Conservation (phyloP, 768 basidiomycete species). For the Calocera viscosa region DNA sequence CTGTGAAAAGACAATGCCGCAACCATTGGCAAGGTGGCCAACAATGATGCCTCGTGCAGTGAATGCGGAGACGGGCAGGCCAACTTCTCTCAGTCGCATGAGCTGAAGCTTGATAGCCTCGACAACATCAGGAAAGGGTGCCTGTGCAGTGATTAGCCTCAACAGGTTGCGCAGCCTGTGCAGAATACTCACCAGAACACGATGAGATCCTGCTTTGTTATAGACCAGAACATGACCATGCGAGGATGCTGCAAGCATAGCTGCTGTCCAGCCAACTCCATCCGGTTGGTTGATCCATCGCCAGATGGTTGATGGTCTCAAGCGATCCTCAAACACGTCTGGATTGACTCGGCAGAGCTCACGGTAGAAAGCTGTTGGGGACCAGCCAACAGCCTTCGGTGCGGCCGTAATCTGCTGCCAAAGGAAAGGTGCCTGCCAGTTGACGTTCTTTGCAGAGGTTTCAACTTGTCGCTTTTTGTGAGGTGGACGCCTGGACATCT, state of each 20-base stretch:
- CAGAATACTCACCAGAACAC: background rate
- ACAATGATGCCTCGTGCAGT: constrained; percentile 19
- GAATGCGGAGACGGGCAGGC: constrained; percentile 14
- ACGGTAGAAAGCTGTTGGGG: background rate
- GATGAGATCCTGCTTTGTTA: background rate
- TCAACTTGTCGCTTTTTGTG: background rate
- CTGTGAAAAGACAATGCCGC: too few relatives aligned
- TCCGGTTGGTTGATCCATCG: background rate
- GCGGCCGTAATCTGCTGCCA: background rate
- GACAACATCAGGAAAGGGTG: constrained; percentile 21
- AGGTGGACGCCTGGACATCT: background rate
- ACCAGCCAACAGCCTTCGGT: background rate
- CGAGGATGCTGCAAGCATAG: background rate
- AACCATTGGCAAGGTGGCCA: too few relatives aligned
- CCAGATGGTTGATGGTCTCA: background rate
- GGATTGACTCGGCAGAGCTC: background rate
- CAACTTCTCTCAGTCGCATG: constrained; percentile 13
- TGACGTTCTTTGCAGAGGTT: background rate
- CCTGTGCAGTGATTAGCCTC: background rate
- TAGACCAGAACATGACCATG: background rate
- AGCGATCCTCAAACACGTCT: background rate
- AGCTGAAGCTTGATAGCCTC: constrained; percentile 17
- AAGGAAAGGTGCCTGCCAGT: background rate
- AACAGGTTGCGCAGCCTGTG: background rate
- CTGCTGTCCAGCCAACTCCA: background rate